Base-by-base conservation (phyloP, 495 filamentous ascomycete species). In the Aspergillus egyptiacus region DNA sequence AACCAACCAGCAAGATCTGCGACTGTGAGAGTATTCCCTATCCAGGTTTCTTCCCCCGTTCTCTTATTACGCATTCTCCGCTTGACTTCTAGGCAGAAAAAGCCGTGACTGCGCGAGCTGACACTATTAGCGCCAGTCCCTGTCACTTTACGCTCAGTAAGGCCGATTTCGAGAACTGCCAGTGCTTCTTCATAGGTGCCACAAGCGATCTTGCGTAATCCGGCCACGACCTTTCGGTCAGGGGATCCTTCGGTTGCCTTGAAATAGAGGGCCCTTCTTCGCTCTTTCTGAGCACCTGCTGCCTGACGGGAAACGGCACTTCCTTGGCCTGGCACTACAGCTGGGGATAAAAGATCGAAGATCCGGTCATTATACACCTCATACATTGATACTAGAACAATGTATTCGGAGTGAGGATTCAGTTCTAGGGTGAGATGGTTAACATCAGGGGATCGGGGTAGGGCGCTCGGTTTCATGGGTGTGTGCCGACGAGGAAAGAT, bases 351-450 rank as follows among this genome's bases (percentile, higher is more conserved):
- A 2, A 98, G 81, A 59, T 98, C 93, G 58, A 93, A 98, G 43
- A 98, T 96, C 10, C 91, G 83, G 65, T 98, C 93, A 64, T 97
- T 97, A 71, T 98, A 96, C 14, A 98, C 93, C 67, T 98, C 94
- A 67, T 96, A 98, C 93, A 97, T 98, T 14, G 88, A 95, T 1
- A 97, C 75, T 6, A 98, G 63, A 48, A 98, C 81, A 4, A 89
- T 84, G 59, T 96, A 96, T 52, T 96, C 89, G 46, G 86, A 78
- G 18, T 78, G 79, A 0, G 76, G 70, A 46, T 93, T 89, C 49
- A 81, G 71, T 5, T 82, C 75, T 0, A 91, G 66, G 8, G 73
- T 67, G 8, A 96, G 66, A 42, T 86, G 74, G 64, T 78, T 78
- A 44, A 96, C 80, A 55, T 88, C 81, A 8, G 93, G 93, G 3